A percentile compares a stretch with the other conserved stretches of the same genome.
Evolutionary conservation across 1,139 yeast species (phyloP).

Genomic region (Pichia sp.): DNA sequence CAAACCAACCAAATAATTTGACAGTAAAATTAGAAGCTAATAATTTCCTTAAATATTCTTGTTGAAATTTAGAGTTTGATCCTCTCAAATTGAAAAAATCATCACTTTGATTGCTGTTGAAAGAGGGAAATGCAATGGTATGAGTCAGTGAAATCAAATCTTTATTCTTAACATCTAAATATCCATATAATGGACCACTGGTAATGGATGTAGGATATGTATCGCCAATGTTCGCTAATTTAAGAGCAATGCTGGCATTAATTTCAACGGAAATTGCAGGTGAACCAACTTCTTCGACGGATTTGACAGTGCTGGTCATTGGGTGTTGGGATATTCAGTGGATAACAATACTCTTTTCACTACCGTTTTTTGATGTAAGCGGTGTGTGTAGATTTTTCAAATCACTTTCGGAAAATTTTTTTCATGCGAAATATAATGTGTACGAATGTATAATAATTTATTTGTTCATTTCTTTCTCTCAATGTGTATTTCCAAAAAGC

Average conservation of each 20-base stretch:
- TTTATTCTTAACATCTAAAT: constrained; percentile 46
- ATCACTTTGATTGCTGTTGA: constrained; percentile 32
- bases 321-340: no score
- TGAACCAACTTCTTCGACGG: no score
- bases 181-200: constrained; percentile 73
- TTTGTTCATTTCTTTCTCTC: no score
- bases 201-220: constrained; percentile 59
- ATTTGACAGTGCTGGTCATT: no score
- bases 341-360: no score
- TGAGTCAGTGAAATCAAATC: constrained; percentile 44
- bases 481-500: no score
- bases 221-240: constrained; percentile 66
- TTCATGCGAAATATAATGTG: no score
- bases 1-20: constrained; percentile 80
- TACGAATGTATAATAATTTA: no score
- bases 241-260: constrained; percentile 57
- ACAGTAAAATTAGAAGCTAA: constrained; percentile 60
- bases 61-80: constrained; percentile 62
- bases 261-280: constrained; percentile 28
- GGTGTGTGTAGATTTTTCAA: no score
- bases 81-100: constrained; percentile 43
- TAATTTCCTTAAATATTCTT: constrained; percentile 56
- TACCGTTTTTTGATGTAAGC: no score
- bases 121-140: constrained; percentile 33
- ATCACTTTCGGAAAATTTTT: no score